Conservation (phyloP, 192 early-diverging fungal genomes). For the Coemansia sp. region DNA sequence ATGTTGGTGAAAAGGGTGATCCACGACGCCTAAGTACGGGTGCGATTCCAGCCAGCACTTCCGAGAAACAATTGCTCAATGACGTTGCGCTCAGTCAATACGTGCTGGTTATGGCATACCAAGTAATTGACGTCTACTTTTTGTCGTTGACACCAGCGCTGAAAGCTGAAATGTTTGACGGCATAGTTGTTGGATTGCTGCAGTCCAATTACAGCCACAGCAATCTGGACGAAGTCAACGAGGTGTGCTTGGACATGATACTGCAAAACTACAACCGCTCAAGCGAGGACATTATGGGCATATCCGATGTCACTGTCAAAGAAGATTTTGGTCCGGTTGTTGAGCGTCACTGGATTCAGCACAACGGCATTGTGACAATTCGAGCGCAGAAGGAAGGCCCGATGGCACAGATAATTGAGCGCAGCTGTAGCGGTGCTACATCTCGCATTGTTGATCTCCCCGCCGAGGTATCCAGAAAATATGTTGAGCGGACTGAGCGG, state of each 20-base stretch:
- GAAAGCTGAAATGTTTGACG: constrained; percentile 75
- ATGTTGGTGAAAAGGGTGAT: constrained; percentile 3
- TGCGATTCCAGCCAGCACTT: not conserved
- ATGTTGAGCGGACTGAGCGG: constrained; percentile 20
- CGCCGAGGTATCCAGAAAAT: constrained; percentile 35
- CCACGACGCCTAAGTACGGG: constrained; percentile 22
- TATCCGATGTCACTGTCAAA: constrained; percentile 44
- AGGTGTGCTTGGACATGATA: constrained; percentile 93
- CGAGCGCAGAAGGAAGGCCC: constrained; percentile 62
- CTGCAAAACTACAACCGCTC: constrained; percentile 65
- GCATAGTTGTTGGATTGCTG: constrained; percentile 74
- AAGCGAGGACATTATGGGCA: constrained; percentile 30
- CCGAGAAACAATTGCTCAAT: not conserved
- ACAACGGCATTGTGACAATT: constrained; percentile 81
- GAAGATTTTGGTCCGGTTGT: constrained; percentile 52
- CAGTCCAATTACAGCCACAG: constrained; percentile 58
- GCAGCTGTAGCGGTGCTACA: constrained; percentile 76
- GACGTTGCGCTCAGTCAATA: constrained; percentile 69
- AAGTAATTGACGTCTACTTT: constrained; percentile 89
- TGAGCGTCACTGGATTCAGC: constrained; percentile 78
- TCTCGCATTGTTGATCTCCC: constrained; percentile 59
- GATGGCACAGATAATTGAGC: constrained; percentile 80
- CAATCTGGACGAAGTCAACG: constrained; percentile 80
- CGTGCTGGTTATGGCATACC: constrained; percentile 88
- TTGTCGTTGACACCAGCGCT: constrained; percentile 72